A percentile compares a stretch with the other conserved stretches of the same genome.
These are phyloP conservation scores for Stramenopiles sp. DNA, from an alignment of 352 stramenopile species.

Conservation along the genomic window DNA sequence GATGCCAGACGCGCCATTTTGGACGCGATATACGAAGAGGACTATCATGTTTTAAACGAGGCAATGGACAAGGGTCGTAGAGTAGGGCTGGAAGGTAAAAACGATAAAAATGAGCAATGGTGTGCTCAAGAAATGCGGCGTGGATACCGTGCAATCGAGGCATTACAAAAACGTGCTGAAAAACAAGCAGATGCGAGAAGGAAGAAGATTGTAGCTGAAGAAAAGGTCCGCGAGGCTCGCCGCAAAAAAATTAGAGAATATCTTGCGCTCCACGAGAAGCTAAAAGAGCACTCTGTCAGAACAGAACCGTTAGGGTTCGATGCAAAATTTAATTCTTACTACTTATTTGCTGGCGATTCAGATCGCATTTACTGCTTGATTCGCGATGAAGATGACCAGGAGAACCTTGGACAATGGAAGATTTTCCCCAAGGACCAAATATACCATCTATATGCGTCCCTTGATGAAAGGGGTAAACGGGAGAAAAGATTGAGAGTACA, in stretches of 20 bases:
- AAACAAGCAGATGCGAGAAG: not conserved
- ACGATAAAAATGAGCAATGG: not conserved
- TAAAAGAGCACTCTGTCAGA: not conserved
- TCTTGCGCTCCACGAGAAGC: not conserved
- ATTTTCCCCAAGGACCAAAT: not conserved
- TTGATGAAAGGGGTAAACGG: not conserved
- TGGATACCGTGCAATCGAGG: not conserved
- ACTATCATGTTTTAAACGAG: not conserved
- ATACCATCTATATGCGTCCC: not conserved
- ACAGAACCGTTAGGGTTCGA: not conserved
- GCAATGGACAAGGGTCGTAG: not conserved
- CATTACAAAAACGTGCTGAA: not conserved
- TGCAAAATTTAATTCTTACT: not conserved
- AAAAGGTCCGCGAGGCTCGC: not conserved
- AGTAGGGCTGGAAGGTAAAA: not conserved
- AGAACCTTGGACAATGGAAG: not conserved
- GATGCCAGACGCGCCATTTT: not conserved
- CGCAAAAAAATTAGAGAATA: not conserved
- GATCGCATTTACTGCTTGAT: not conserved
- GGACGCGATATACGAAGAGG: not conserved
- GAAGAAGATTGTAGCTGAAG: not conserved
- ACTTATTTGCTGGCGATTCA: not conserved
- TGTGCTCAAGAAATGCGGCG: not conserved
- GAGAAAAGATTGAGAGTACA: not conserved
- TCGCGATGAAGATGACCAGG: not conserved